Evolutionary conservation across 352 stramenopile genomes (phyloP), one percentile per base, ranked within the genome.

Genomic region (Globisporangium splendens): DNA sequence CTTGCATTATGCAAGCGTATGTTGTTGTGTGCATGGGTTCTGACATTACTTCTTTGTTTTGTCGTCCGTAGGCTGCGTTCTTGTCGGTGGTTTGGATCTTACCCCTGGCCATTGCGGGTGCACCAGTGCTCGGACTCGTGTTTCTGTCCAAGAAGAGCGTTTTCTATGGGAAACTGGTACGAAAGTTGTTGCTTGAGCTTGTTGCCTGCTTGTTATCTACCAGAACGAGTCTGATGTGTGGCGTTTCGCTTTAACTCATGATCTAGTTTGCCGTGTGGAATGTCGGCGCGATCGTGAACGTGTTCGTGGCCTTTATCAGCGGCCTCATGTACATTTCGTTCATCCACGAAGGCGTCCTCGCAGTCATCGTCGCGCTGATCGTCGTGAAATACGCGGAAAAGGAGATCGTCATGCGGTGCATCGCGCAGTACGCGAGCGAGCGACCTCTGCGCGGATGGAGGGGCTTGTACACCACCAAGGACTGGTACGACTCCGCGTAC

Each of bases 401-500:
- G 55, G 69, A 84, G 52, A 50, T 87, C 20, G 76, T 78, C 0
- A 56, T 92, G 48, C 79, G 69, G 28, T 91, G 84, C 61, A 83
- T 95, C 15, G 86, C 81, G 8, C 81, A 92, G 62, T 95, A 91
- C 49, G 83, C 79, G 31, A 73, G 64, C 20, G 78, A 91, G 50
- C 79, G 86, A 0, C 66, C 72, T 22, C 64, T 91, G 22, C 75
- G 79, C 3, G 86, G 86, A 15, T 95, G 86, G 86, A 70, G 80
- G 46, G 86, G 83, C 0, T 69, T 95, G 1, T 83, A 91, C 59
- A 95, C 83, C 1, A 95, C 86, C 7, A 84, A 83, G 43, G 86
- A 95, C 63, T 95, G 84, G 82, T 95, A 95, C 57, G 86, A 95
- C 63, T 75, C 83, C 35, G 83, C 86, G 11, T 93, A 93, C 69